These are phyloP conservation scores for Xylariaceae sp. DNA, from an alignment of 2,329 filamentous ascomycete species.

Conservation along the genomic window DNA sequence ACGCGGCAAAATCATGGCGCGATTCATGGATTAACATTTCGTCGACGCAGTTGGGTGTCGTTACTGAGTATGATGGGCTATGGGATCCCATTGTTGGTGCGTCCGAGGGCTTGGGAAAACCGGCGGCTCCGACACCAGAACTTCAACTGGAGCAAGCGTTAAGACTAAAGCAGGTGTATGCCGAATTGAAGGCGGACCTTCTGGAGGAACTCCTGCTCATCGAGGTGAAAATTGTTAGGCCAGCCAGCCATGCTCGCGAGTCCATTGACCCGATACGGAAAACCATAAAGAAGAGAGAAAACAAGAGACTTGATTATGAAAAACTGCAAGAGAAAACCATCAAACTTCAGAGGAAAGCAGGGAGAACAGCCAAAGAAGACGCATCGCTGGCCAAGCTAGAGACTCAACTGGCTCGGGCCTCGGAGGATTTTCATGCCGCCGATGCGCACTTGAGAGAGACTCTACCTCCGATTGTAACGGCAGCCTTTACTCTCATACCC, in stretches of 20 bases:
- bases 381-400: conserved; percentile 65
- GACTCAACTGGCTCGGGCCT: conserved; percentile 59
- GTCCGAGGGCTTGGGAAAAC: conserved; percentile 50
- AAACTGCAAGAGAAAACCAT: conserved; percentile 67
- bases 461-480: conserved; percentile 65
- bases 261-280: conserved; percentile 69
- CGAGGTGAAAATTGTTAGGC: conserved; percentile 63
- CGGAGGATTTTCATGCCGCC: conserved; percentile 67
- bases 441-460: conserved; percentile 68
- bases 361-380: conserved; percentile 68
- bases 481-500: conserved; percentile 68
- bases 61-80: conserved; percentile 63
- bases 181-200: conserved; percentile 66
- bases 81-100: conserved; percentile 73
- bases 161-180: conserved; percentile 60
- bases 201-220: conserved; percentile 65
- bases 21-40: conserved; percentile 73
- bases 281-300: conserved; percentile 78
- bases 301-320: conserved; percentile 77
- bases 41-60: conserved; percentile 60
- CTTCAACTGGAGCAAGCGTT: conserved; percentile 59
- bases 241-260: conserved; percentile 64
- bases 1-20: conserved; percentile 69
- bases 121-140: conserved; percentile 56
- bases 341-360: conserved; percentile 63